Evolutionary conservation across 1,284 basidiomycete genomes (phyloP).

Genomic region (Schizophyllum amplum): DNA sequence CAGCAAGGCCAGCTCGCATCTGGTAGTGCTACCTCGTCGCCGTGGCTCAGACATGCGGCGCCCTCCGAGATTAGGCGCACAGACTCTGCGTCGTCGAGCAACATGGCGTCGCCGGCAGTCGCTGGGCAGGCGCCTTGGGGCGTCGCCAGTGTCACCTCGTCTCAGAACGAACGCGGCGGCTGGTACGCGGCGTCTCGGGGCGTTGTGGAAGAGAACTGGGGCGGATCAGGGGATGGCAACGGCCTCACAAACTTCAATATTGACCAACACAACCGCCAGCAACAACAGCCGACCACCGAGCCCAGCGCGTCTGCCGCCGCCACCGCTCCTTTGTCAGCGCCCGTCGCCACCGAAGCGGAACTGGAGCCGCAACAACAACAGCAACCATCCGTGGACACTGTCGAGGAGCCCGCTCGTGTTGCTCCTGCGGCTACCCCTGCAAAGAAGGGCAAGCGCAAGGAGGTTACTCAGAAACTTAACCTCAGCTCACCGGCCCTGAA

Average conservation of each 20-base stretch:
- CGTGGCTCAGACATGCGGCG: not conserved
- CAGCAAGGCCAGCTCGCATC: not conserved
- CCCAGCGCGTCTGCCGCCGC: not conserved
- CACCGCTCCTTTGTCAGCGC: conserved; percentile 3
- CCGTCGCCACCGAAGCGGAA: conserved; percentile 17
- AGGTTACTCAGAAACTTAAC: conserved; percentile 8
- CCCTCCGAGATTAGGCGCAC: not conserved
- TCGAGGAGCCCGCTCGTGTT: not conserved
- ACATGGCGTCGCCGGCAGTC: conserved; percentile 4
- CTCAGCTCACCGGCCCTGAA: conserved; percentile 9
- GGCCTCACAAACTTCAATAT: conserved; percentile 49
- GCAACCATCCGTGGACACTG: not conserved
- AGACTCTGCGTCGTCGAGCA: not conserved
- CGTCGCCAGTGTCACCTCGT: conserved; percentile 11
- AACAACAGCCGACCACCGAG: conserved; percentile 14
- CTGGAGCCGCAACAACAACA: conserved; percentile 4
- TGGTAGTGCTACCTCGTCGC: not conserved
- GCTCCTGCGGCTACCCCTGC: conserved; percentile 8
- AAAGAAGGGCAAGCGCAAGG: conserved; percentile 14
- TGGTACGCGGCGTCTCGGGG: conserved; percentile 44
- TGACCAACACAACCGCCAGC: conserved; percentile 49
- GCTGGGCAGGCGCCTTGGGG: conserved; percentile 10
- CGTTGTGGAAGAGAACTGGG: conserved; percentile 37
- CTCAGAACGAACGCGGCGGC: conserved; percentile 35
- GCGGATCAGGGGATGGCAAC: conserved; percentile 29